Percentiles rank a stretch among this genome's conserved stretches.
phyloP scores from a whole-genome alignment of 768 basidiomycete genomes.

The Mrakia hoshinonis region DNA sequence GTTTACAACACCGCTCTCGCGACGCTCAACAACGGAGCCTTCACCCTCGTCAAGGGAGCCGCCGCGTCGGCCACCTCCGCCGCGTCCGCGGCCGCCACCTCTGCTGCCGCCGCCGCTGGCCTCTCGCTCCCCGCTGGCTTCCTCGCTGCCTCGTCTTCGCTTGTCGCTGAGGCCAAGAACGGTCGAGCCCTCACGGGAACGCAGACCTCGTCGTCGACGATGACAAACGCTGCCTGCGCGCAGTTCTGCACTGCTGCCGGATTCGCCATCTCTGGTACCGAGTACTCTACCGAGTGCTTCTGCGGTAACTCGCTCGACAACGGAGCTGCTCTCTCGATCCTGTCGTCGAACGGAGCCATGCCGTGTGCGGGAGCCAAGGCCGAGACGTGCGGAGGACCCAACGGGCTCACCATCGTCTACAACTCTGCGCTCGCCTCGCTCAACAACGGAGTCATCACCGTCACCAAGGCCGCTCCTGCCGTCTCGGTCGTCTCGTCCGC shows the following conservation, averaged over 20 bases:
- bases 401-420: slow-evolving; percentile 20
- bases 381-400: slow-evolving; percentile 4
- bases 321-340: slow-evolving; percentile 36
- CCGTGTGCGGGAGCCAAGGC: slow-evolving; percentile 18
- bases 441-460: neutral
- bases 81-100: neutral
- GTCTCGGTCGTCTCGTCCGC: neutral
- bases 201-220: slow-evolving; percentile 29
- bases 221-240: slow-evolving; percentile 33
- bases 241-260: slow-evolving; percentile 32
- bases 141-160: neutral
- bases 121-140: slow-evolving; percentile 5
- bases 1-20: slow-evolving; percentile 2
- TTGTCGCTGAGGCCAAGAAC: slow-evolving; percentile 8
- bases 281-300: slow-evolving; percentile 31
- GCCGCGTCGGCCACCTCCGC: neutral
- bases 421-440: slow-evolving; percentile 22
- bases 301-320: slow-evolving; percentile 44
- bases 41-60: neutral
- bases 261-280: slow-evolving; percentile 32
- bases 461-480: slow-evolving; percentile 1
- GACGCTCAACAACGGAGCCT: slow-evolving; percentile 8
- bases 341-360: slow-evolving; percentile 33
- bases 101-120: neutral
- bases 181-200: slow-evolving; percentile 33